Evolutionary conservation across 192 early-diverging fungal species (phyloP).

Genomic region (Coemansia sp.): DNA sequence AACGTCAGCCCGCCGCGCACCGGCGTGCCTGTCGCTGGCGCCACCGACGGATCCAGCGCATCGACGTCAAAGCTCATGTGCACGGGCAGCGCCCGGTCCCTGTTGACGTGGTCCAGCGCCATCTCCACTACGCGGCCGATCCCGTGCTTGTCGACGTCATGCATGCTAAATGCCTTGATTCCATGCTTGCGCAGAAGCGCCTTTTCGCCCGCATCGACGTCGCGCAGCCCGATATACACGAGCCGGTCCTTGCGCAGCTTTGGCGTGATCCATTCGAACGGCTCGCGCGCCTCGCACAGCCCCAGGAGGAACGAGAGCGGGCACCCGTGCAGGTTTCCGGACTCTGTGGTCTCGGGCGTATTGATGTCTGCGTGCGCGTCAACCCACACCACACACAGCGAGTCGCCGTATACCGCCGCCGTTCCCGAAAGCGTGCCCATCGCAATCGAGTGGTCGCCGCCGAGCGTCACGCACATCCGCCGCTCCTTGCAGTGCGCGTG

Average conservation of each 20-base stretch:
- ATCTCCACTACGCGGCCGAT: slow-evolving; percentile 92
- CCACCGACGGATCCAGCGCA: slow-evolving; percentile 91
- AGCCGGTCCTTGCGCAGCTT: slow-evolving; percentile 74
- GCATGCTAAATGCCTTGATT: slow-evolving; percentile 96
- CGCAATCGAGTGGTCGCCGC: slow-evolving; percentile 95
- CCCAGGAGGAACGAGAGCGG: slow-evolving; percentile 90
- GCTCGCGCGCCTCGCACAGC: slow-evolving; percentile 59
- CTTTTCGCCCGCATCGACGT: slow-evolving; percentile 90
- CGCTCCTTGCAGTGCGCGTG: slow-evolving; percentile 63
- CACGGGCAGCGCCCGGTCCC: slow-evolving; percentile 70
- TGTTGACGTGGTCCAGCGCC: slow-evolving; percentile 88
- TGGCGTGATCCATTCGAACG: slow-evolving; percentile 81
- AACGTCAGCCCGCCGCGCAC: slow-evolving; percentile 93
- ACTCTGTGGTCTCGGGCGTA: slow-evolving; percentile 82
- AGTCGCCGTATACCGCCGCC: slow-evolving; percentile 71
- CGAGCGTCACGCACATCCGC: slow-evolving; percentile 86
- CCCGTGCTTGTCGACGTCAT: slow-evolving; percentile 92
- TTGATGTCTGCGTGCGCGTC: slow-evolving; percentile 97
- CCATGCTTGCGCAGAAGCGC: slow-evolving; percentile 75
- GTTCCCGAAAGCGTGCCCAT: slow-evolving; percentile 87
- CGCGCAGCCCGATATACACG: slow-evolving; percentile 96
- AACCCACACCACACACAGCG: slow-evolving; percentile 91
- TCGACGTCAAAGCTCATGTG: slow-evolving; percentile 96
- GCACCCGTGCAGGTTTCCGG: slow-evolving; percentile 96
- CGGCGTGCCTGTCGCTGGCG: slow-evolving; percentile 93